Evolutionary conservation across 805 yeast genomes (phyloP).

Genomic region (Dipodascus albidus): DNA sequence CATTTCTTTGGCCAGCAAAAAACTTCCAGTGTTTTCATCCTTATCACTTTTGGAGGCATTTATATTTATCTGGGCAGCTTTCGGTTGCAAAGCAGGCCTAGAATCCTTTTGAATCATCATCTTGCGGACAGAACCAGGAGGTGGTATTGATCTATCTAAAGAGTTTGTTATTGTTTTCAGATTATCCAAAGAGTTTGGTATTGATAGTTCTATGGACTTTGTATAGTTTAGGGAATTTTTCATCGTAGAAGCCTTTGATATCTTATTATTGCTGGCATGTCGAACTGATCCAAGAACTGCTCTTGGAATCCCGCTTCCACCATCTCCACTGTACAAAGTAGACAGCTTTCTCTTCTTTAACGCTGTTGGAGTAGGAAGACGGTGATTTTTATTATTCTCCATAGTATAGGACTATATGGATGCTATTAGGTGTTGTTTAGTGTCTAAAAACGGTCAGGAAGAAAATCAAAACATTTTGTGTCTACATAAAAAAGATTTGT

Average conservation of each 20-base stretch:
- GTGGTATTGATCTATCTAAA: no score
- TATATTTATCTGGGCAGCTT: background rate
- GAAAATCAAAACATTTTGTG: background rate
- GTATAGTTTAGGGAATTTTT: no score
- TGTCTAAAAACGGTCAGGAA: background rate
- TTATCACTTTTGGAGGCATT: background rate
- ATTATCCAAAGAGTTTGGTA: no score
- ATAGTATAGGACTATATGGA: no score
- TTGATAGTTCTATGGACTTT: background rate
- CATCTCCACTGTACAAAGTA: background rate
- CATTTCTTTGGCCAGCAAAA: background rate
- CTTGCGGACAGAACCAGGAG: background rate
- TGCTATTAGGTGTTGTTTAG: no score
- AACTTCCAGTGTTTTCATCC: background rate
- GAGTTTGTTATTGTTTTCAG: no score
- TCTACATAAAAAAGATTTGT: background rate
- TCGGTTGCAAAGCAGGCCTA: background rate
- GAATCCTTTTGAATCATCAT: background rate
- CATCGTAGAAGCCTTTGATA: background rate
- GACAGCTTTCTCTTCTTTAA: conserved; percentile 11
- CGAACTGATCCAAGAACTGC: background rate
- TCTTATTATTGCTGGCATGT: background rate
- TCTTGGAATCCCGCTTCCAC: background rate
- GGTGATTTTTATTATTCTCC: background rate
- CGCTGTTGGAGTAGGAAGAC: background rate